Evolutionary conservation across 306 rosid species (phyloP).

Genomic region (Phaseolus lunatus): DNA sequence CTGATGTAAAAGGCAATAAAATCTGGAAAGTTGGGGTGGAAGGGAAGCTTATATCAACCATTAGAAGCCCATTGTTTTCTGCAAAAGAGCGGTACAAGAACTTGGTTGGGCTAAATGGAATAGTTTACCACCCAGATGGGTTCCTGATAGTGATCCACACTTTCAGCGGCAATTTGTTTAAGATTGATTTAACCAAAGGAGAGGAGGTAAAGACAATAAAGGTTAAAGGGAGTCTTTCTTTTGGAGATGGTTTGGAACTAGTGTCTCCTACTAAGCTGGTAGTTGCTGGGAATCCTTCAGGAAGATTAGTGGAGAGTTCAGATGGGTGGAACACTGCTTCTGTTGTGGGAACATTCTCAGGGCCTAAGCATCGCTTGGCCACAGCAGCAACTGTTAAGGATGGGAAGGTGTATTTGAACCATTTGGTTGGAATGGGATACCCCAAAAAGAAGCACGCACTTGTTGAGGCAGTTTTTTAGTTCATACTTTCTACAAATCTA

Average conservation of each 20-base stretch:
- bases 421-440: constrained; percentile 76
- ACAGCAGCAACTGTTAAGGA: constrained; percentile 87
- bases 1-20: constrained; percentile 64
- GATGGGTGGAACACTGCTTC: constrained; percentile 94
- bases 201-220: constrained; percentile 68
- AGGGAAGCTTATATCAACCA: constrained; percentile 63
- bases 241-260: constrained; percentile 87
- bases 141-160: constrained; percentile 80
- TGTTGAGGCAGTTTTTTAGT: constrained; percentile 79
- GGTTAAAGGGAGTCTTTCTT: constrained; percentile 60
- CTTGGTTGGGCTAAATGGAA: constrained; percentile 82
- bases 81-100: constrained; percentile 82
- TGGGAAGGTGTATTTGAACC: constrained; percentile 81
- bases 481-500: neutral
- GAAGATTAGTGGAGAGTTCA: constrained; percentile 77
- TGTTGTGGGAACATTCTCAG: constrained; percentile 62
- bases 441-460: constrained; percentile 86
- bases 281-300: constrained; percentile 85
- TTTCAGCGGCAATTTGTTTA: constrained; percentile 71
- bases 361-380: constrained; percentile 81
- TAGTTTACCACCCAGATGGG: constrained; percentile 91
- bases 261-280: constrained; percentile 77
- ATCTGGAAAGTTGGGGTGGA: constrained; percentile 91
- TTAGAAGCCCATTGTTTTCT: constrained; percentile 68
- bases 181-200: constrained; percentile 69